Percentiles rank a stretch among this genome's conserved stretches.
phyloP scores from a whole-genome alignment of 2,329 filamentous ascomycete species.

The Colletotrichum lindemuthianum region DNA sequence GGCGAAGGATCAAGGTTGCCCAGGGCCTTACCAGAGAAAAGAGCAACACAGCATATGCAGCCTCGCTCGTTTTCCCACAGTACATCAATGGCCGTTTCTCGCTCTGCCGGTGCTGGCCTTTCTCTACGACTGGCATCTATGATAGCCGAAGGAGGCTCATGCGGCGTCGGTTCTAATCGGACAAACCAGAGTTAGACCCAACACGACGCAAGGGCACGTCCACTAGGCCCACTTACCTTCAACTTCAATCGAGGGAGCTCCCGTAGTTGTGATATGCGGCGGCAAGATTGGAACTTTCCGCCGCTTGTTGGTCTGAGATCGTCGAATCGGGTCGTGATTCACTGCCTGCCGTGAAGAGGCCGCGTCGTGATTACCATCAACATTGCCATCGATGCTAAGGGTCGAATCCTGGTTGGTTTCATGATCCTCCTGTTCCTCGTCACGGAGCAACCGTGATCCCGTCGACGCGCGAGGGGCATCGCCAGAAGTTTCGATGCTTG shows the following conservation, averaged over 20 bases:
- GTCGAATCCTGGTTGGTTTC: neutral
- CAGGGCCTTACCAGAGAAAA: constrained; percentile 89
- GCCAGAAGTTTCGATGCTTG: constrained; percentile 21
- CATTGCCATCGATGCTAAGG: neutral
- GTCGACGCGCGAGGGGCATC: constrained; percentile 25
- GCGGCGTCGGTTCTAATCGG: constrained; percentile 25
- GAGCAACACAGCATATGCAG: constrained; percentile 85
- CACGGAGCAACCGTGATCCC: constrained; percentile 25
- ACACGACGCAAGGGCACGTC: no score
- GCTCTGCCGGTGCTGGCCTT: constrained; percentile 37
- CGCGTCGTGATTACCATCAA: neutral
- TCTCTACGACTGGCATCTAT: constrained; percentile 9
- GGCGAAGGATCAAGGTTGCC: constrained; percentile 85
- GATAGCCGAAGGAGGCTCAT: constrained; percentile 7
- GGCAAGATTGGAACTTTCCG: constrained; percentile 5
- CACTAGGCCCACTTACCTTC: constrained; percentile 20
- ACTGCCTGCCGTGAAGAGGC: constrained; percentile 5
- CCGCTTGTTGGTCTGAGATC: constrained; percentile 6
- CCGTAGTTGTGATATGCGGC: constrained; percentile 3
- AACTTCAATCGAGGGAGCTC: constrained; percentile 35
- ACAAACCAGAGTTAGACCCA: neutral
- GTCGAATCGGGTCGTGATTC: constrained; percentile 4
- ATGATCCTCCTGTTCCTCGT: constrained; percentile 18
- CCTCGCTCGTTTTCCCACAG: constrained; percentile 97
- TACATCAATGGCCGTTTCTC: constrained; percentile 78